Base-by-base conservation (phyloP, 2,329 filamentous ascomycete species). In the Ophiostoma ulmi region DNA sequence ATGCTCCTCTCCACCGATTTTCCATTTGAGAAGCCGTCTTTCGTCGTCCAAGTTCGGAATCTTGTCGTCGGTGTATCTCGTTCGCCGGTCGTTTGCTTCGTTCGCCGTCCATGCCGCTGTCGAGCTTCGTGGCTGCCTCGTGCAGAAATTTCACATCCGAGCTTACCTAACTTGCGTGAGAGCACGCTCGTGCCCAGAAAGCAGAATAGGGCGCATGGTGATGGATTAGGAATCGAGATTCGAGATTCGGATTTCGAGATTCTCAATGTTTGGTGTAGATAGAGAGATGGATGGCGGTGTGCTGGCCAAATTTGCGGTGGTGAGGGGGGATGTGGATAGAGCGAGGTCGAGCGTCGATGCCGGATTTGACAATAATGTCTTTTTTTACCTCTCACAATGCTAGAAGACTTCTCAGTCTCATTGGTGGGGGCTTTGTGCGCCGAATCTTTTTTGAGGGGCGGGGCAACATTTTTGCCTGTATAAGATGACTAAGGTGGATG, bases 101-200 rank as follows among this genome's bases (percentile, higher is more conserved):
- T 26, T 26, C n/a, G 52, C 5, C 52, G 22, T 48, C 22, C 44
- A 55, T 36, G 41, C 66, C 66, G 41, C 13, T 41, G 20, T n/a
- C 11, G 17, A 31, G 41, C 58, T 39, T 41, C 63, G 41, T 48
- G 35, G 44, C 22, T 20, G 14, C 65, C 58, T 20, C n/a, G 41
- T 63, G 52, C 67, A 26, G 41, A 39, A n/a, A 64, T 36, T 64
- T 68, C 41, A 61, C 11, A 39, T 13, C 35, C 20, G 48, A 52
- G 71, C 73, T 39, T 69, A 75, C 74, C 70, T 75, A 82, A 97
- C 94, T 83, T 97, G 93, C 80, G 93, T 97, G 82, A 97, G 87
- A 83, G 93, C 92, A 85, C 93, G 91, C 87, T 97, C 93, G 89
- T 99, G 95, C 82, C 95, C 95, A 81, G 93, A 90, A 78, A 99